These are phyloP conservation scores for Mucor mucedo DNA, from an alignment of 371 early-diverging fungal species.

Conservation along the genomic window DNA sequence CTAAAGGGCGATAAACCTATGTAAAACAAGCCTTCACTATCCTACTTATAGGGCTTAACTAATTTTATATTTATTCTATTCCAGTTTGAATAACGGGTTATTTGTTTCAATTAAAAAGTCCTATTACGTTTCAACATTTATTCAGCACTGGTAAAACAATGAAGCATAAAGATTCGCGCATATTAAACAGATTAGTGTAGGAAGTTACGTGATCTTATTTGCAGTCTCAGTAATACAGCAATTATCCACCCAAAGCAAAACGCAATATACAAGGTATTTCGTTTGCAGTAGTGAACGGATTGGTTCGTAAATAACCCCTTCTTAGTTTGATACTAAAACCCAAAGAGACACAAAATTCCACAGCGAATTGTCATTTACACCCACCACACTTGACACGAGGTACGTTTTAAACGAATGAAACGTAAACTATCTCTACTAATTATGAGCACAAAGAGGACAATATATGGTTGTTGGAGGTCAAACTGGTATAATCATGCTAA, in stretches of 20 bases:
- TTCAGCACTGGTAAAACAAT: conserved; percentile 20
- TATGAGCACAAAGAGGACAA: neutral
- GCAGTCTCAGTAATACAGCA: conserved; percentile 43
- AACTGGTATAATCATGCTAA: conserved; percentile 77
- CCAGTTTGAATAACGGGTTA: conserved; percentile 11
- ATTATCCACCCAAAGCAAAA: conserved; percentile 13
- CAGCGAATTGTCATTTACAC: conserved; percentile 71
- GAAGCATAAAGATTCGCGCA: too few relatives aligned
- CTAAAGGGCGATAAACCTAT: neutral
- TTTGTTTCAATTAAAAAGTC: conserved; percentile 8
- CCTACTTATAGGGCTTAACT: neutral
- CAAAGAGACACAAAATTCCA: neutral
- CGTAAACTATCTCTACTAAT: neutral
- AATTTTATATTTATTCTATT: neutral
- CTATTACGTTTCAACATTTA: conserved; percentile 9
- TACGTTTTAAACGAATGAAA: conserved; percentile 10
- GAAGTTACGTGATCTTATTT: conserved; percentile 88
- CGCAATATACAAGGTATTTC: conserved; percentile 11
- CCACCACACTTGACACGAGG: conserved; percentile 72
- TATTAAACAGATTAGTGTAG: conserved; percentile 35
- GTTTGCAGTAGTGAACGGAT: too few relatives aligned
- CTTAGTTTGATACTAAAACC: conserved; percentile 11
- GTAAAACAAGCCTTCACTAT: neutral
- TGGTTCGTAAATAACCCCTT: too few relatives aligned
- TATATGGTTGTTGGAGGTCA: conserved; percentile 87